Conservation (phyloP, 2,329 filamentous ascomycete species). For the Fonsecaea multimorphosa region DNA sequence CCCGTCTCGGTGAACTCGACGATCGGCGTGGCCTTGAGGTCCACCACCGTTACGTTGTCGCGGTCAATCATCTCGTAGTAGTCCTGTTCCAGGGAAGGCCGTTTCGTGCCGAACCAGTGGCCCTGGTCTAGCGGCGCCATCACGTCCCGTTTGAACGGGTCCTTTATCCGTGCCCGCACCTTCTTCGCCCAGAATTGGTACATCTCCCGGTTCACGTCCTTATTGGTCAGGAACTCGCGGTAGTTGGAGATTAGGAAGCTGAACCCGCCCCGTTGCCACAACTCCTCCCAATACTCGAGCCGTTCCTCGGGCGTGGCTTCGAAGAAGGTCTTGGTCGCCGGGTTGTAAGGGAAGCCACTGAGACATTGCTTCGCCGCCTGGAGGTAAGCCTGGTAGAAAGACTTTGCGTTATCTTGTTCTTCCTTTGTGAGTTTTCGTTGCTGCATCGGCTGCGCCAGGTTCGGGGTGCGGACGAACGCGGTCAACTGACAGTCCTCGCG, state of each 20-base stretch:
- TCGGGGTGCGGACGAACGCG: constrained; percentile 68
- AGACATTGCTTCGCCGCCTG: constrained; percentile 64
- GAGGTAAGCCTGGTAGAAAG: constrained; percentile 58
- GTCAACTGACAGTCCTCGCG: constrained; percentile 59
- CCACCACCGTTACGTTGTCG: constrained; percentile 55
- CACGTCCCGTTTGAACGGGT: constrained; percentile 58
- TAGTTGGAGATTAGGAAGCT: constrained; percentile 57
- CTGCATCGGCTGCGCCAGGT: constrained; percentile 67
- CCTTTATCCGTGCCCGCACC: constrained; percentile 56
- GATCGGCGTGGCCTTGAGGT: constrained; percentile 52
- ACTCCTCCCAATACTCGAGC: constrained; percentile 54
- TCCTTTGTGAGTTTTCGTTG: constrained; percentile 55
- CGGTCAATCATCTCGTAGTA: constrained; percentile 59
- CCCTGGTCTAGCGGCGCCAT: constrained; percentile 60
- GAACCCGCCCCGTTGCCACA: constrained; percentile 62
- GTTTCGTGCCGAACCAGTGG: constrained; percentile 62
- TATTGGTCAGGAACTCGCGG: constrained; percentile 55
- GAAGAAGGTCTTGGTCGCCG: constrained; percentile 49
- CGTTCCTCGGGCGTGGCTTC: constrained; percentile 37
- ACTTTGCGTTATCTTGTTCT: constrained; percentile 59
- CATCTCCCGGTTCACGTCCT: constrained; percentile 56
- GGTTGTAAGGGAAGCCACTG: constrained; percentile 66
- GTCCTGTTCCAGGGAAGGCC: constrained; percentile 54
- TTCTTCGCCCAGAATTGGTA: constrained; percentile 64
- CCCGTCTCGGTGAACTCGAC: constrained; percentile 48